Evolutionary conservation across 306 rosid species (phyloP).

Genomic region (Arachis stenosperma): DNA sequence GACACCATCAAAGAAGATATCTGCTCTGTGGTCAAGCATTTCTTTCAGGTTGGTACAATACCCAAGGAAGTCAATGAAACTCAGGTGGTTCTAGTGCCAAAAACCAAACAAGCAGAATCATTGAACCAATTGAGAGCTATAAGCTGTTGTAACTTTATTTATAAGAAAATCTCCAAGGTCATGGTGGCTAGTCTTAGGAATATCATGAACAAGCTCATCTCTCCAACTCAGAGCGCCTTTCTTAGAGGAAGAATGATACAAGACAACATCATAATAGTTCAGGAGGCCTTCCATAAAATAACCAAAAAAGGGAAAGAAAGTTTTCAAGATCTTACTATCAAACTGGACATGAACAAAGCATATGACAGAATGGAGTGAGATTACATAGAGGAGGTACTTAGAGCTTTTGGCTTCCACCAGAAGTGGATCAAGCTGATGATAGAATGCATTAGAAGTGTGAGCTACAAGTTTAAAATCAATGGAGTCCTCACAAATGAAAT

Average conservation of each 20-base stretch:
- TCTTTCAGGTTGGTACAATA: too few relatives aligned
- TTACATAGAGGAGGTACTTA: not conserved
- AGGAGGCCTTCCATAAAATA: not conserved
- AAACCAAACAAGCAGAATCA: too few relatives aligned
- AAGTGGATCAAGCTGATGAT: not conserved
- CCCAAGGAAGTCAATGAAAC: too few relatives aligned
- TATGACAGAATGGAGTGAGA: not conserved
- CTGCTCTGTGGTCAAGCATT: too few relatives aligned
- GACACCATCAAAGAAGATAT: too few relatives aligned
- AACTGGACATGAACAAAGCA: not conserved
- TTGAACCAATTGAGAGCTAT: too few relatives aligned
- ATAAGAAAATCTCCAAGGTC: too few relatives aligned
- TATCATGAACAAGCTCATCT: too few relatives aligned
- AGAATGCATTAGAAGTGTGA: not conserved
- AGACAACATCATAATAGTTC: not conserved
- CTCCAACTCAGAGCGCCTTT: not conserved
- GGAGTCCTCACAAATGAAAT: not conserved
- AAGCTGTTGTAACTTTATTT: too few relatives aligned
- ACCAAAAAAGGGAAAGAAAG: not conserved
- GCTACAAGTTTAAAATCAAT: not conserved
- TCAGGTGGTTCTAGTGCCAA: too few relatives aligned
- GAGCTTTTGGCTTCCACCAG: not conserved
- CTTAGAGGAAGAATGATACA: not conserved
- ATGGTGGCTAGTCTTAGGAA: too few relatives aligned
- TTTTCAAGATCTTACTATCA: not conserved